Percentiles rank a stretch among this genome's conserved stretches.
Evolutionary conservation across 164 flowering plant genomes (phyloP).

Genomic region (Kingdonia uniflora): DNA sequence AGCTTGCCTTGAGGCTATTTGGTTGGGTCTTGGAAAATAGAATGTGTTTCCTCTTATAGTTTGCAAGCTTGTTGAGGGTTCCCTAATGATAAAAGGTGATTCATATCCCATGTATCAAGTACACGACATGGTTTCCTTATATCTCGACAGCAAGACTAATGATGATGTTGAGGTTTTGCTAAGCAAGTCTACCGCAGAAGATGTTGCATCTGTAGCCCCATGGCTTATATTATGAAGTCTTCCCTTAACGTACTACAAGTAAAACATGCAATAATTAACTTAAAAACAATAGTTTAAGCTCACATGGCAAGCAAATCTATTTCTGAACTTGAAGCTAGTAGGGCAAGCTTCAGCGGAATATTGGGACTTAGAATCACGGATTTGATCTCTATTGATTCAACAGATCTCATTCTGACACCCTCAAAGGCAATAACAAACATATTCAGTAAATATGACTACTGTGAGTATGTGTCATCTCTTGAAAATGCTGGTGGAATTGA

Average conservation of each 20-base stretch:
- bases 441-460: conserved; percentile 24
- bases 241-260: conserved; percentile 20
- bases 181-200: conserved; percentile 15
- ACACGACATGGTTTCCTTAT: conserved; percentile 41
- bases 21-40: conserved; percentile 6
- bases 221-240: conserved; percentile 21
- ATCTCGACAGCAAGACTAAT: conserved; percentile 15
- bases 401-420: conserved; percentile 18
- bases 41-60: conserved; percentile 31
- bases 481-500: conserved; percentile 23
- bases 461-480: conserved; percentile 21
- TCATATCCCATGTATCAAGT: conserved; percentile 27
- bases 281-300: conserved; percentile 27
- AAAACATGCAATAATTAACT: conserved; percentile 19
- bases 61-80: conserved; percentile 44
- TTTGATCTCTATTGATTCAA: conserved; percentile 21
- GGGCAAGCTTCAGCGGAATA: conserved; percentile 27
- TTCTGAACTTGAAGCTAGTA: conserved; percentile 35
- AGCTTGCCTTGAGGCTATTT: conserved; percentile 36
- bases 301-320: conserved; percentile 40
- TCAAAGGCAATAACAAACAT: conserved; percentile 26
- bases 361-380: conserved; percentile 27
- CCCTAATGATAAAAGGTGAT: conserved; percentile 31
- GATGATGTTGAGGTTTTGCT: conserved; percentile 16
- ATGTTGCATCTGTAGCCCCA: conserved; percentile 18